Evolutionary conservation across 306 rosid genomes (phyloP), one percentile per base, ranked within the genome.

Genomic region (Pterocarpus macrocarpus): DNA sequence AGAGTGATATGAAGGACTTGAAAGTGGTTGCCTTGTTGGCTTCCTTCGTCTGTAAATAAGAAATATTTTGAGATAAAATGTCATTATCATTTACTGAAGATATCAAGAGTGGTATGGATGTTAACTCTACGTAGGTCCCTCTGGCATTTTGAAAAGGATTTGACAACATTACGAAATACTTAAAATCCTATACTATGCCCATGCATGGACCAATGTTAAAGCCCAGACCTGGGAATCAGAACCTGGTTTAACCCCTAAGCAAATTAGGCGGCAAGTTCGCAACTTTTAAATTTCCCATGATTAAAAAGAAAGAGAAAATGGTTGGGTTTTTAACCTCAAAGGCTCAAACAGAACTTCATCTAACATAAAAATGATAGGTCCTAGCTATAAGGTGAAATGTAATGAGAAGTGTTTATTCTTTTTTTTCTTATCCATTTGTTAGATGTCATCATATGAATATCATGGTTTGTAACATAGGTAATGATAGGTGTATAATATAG

Each of bases 1-100:
- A 76, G 58, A 76, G 8, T 22, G 75, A 47, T 45, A 74, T 1
- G 0, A n/a, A 53, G 5, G 28, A 53, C 28, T 53, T 5, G 66
- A 64, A 57, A 64, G 28, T 59, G 66, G 81, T 77, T 68, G 57
- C 56, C 28, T 72, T 72, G 55, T 80, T 66, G 73, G 81, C n/a
- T 83, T 82, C 53, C 87, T 83, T 79, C 3, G 38, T 59, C 39
- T 50, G n/a, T 80, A 44, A 71, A 80, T 71, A 69, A 71, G 52
- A 76, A 32, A 57, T 80, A 69, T 75, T 80, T 80, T 34, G 78
- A 44, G 81, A 64, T 57, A 15, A 79, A 76, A 75, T 74, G 85
- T 86, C 77, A 56, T 34, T 71, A 49, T 86, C 85, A 70, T 55
- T 9, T 45, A 45, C 2, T 53, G 50, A 77, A 77, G 32, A 47